These are phyloP conservation scores for Eragrostis curvula DNA, from an alignment of 176 grass and related monocot species.

Conservation along the genomic window DNA sequence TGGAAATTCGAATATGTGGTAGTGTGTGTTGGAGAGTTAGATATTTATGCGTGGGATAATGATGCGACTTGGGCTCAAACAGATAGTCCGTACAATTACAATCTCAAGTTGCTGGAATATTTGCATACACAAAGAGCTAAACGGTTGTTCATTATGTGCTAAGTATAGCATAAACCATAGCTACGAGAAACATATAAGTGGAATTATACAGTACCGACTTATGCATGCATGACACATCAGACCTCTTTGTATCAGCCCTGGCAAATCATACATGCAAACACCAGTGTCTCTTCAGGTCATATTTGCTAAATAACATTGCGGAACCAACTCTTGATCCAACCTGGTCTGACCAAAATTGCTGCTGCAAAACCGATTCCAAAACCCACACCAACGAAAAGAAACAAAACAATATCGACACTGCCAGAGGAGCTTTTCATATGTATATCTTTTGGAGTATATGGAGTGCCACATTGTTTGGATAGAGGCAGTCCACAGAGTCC, in stretches of 20 bases:
- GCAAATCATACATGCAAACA: not conserved
- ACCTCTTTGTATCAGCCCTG: not conserved
- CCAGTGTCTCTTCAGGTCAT: not conserved
- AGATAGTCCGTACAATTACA: not conserved
- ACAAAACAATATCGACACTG: conserved; percentile 7
- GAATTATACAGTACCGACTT: not conserved
- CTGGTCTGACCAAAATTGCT: not conserved
- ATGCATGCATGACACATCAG: not conserved
- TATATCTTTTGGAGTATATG: not conserved
- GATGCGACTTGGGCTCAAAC: not conserved
- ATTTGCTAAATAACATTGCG: not conserved
- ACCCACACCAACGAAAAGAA: conserved; percentile 15
- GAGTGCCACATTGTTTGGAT: conserved; percentile 12
- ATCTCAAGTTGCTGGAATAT: not conserved
- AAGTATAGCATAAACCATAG: not conserved
- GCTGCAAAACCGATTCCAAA: conserved; percentile 29
- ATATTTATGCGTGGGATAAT: too few relatives aligned
- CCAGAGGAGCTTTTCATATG: not conserved
- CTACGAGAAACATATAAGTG: not conserved
- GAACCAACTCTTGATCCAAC: not conserved
- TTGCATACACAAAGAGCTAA: not conserved
- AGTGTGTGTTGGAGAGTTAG: too few relatives aligned
- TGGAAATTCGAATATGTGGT: too few relatives aligned
- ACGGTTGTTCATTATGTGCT: not conserved
- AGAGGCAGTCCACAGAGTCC: conserved; percentile 18